Conservation (phyloP, 2,329 filamentous ascomycete species). For the Zelopaecilomyces penicillatus region DNA sequence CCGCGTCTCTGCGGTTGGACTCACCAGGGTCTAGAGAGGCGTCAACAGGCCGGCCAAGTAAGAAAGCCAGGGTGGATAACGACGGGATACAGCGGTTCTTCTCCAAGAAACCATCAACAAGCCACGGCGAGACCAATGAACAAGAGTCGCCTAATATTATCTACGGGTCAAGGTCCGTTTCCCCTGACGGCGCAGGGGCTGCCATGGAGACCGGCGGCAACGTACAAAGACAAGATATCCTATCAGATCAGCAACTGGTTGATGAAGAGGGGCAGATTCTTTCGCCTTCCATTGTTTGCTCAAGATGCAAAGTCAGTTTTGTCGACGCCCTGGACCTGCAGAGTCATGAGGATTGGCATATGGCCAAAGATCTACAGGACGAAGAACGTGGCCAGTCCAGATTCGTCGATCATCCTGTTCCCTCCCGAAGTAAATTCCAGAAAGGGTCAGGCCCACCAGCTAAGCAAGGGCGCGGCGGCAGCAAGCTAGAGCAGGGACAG, state of each 20-base stretch:
- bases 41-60: constrained; percentile 14
- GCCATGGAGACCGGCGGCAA: neutral
- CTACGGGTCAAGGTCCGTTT: neutral
- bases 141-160: constrained; percentile 8
- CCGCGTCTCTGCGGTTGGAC: constrained; percentile 29
- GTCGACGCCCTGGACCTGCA: constrained; percentile 48
- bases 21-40: constrained; percentile 13
- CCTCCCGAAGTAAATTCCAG: constrained; percentile 21
- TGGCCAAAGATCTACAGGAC: constrained; percentile 76
- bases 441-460: constrained; percentile 28
- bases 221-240: constrained; percentile 2
- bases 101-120: constrained; percentile 28
- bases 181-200: neutral
- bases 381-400: constrained; percentile 43
- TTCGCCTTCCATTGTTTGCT: constrained; percentile 40
- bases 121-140: constrained; percentile 17
- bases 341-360: constrained; percentile 90
- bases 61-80: constrained; percentile 31
- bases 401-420: constrained; percentile 32
- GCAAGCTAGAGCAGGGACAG: constrained; percentile 47
- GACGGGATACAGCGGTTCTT: constrained; percentile 52
- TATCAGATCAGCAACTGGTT: constrained; percentile 5
- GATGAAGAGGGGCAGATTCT: constrained; percentile 22
- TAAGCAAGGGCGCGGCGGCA: constrained; percentile 30
- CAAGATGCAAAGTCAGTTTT: constrained; percentile 57